Percentiles rank a stretch among this genome's conserved stretches.
Conservation (phyloP, 2,329 filamentous ascomycete species). For the Onygena corvina region DNA sequence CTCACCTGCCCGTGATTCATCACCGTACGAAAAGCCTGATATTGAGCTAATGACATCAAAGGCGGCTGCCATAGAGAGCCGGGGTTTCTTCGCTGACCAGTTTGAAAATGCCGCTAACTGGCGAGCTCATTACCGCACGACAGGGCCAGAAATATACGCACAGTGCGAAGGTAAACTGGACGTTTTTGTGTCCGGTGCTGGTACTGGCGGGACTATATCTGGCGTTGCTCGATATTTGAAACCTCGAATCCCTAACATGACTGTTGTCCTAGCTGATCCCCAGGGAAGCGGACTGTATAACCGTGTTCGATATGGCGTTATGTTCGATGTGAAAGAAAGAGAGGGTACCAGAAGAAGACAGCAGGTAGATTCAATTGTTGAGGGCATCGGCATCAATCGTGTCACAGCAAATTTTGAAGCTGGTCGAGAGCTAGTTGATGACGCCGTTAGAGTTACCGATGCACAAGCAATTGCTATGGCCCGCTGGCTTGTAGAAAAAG, state of each 20-base stretch:
- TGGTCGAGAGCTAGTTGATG: conserved; percentile 73
- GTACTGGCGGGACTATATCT: conserved; percentile 85
- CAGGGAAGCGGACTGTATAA: conserved; percentile 91
- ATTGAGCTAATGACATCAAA: conserved; percentile 11
- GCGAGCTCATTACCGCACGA: conserved; percentile 66
- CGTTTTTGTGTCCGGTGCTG: conserved; percentile 85
- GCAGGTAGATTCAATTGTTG: conserved; percentile 92
- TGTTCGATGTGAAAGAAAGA: conserved; percentile 80
- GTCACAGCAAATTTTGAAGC: conserved; percentile 89
- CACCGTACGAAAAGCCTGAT: conserved; percentile 17
- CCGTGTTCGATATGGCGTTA: conserved; percentile 81
- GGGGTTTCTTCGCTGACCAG: conserved; percentile 89
- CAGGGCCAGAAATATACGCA: conserved; percentile 75
- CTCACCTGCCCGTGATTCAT: conserved; percentile 11
- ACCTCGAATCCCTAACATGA: conserved; percentile 50
- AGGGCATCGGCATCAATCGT: conserved; percentile 90
- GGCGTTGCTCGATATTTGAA: conserved; percentile 79
- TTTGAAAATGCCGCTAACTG: conserved; percentile 90
- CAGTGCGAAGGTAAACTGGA: conserved; percentile 66
- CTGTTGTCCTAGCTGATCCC: conserved; percentile 78
- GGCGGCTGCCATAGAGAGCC: conserved; percentile 43
- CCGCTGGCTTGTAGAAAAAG: conserved; percentile 88
- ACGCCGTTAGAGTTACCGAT: conserved; percentile 80
- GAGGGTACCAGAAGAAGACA: conserved; percentile 81
- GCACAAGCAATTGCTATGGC: conserved; percentile 86